These are phyloP conservation scores for Camellia lanceoleosa DNA, from an alignment of 148 eudicot genomes.

Conservation along the genomic window DNA sequence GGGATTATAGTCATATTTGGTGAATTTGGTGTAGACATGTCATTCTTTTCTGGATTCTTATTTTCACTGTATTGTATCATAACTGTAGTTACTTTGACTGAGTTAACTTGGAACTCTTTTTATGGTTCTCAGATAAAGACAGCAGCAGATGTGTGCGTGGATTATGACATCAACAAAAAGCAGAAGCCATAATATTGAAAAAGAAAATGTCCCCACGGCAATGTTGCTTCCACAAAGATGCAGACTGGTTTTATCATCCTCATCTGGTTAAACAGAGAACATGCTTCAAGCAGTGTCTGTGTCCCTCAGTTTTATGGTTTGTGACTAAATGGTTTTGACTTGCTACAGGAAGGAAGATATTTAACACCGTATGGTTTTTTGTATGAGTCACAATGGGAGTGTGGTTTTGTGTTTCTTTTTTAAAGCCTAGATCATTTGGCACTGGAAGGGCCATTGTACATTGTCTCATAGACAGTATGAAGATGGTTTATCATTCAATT, in stretches of 20 bases:
- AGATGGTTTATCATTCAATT: neutral
- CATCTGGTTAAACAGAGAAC: neutral
- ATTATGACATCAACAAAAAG: slow-evolving; percentile 75
- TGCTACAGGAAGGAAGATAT: neutral
- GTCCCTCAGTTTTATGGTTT: neutral
- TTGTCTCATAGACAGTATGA: neutral
- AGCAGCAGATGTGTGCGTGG: slow-evolving; percentile 82
- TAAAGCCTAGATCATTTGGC: neutral
- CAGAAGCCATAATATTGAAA: slow-evolving; percentile 37
- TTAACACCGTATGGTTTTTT: neutral
- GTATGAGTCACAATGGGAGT: neutral
- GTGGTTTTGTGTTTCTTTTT: neutral
- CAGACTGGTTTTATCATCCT: neutral
- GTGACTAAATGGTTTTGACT: neutral
- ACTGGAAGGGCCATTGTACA: neutral
- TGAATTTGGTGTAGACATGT: neutral
- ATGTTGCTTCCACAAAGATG: neutral
- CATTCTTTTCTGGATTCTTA: neutral
- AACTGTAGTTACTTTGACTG: neutral
- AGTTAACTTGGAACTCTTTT: slow-evolving; percentile 6
- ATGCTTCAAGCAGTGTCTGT: neutral
- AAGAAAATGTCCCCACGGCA: neutral
- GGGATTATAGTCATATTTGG: neutral
- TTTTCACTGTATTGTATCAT: neutral
- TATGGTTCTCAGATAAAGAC: slow-evolving; percentile 69